Evolutionary conservation across 2,329 filamentous ascomycete species (phyloP).

Genomic region (Fusarium sterilihyphosum): DNA sequence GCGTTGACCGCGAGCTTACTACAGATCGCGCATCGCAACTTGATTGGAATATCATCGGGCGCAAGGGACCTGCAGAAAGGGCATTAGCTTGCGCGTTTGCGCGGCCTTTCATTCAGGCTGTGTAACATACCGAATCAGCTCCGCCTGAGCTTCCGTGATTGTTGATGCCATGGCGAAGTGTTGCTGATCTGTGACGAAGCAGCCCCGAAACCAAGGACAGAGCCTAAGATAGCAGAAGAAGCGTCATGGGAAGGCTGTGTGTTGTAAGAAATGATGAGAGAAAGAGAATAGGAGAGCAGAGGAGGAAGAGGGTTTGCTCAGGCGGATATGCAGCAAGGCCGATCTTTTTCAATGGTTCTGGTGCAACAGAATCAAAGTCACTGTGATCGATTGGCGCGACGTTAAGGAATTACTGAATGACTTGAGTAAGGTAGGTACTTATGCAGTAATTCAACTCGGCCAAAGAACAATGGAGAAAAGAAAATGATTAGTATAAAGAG

Average conservation of each 20-base stretch:
- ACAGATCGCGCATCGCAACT: constrained; percentile 93
- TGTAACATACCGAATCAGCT: constrained; percentile 63
- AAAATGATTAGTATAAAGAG: constrained; percentile 22
- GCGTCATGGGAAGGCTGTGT: constrained; percentile 39
- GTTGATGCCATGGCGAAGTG: constrained; percentile 49
- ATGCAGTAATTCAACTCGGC: background rate
- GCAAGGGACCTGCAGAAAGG: constrained; percentile 72
- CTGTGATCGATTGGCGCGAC: constrained; percentile 17
- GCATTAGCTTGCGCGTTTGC: constrained; percentile 15
- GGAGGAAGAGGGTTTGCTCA: constrained; percentile 17
- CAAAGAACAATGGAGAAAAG: constrained; percentile 13
- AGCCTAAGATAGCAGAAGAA: constrained; percentile 35
- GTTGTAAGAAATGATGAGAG: constrained; percentile 1
- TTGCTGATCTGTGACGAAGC: constrained; percentile 18
- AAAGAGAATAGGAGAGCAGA: background rate
- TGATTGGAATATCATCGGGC: constrained; percentile 91
- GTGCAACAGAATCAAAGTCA: constrained; percentile 22
- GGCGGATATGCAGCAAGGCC: constrained; percentile 20
- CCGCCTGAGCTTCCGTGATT: constrained; percentile 62
- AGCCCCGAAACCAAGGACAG: constrained; percentile 32
- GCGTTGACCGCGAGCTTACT: constrained; percentile 91
- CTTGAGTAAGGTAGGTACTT: background rate
- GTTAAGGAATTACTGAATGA: background rate
- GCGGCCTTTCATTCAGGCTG: background rate
- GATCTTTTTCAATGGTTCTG: constrained; percentile 19